phyloP scores from a whole-genome alignment of 768 basidiomycete species.

The Hygrocybe coccinea region DNA sequence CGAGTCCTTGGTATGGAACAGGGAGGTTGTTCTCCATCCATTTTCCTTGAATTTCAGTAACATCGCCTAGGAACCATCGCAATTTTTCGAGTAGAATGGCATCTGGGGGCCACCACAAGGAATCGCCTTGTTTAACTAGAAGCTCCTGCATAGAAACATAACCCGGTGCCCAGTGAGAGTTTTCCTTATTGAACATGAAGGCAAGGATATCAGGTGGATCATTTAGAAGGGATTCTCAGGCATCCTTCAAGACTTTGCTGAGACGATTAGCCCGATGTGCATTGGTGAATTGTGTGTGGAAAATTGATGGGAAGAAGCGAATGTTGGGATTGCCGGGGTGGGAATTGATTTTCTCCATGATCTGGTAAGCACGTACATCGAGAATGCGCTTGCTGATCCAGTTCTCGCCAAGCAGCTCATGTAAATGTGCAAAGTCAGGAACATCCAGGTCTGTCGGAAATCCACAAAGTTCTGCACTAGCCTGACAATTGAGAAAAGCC shows the following conservation, averaged over 20 bases:
- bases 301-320: slow-evolving; percentile 6
- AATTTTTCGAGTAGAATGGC: slow-evolving; percentile 8
- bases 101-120: slow-evolving; percentile 7
- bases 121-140: slow-evolving; percentile 15
- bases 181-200: background rate
- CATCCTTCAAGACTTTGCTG: background rate
- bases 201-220: slow-evolving; percentile 7
- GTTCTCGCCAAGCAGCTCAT: background rate
- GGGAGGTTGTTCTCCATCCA: background rate
- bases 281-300: slow-evolving; percentile 11
- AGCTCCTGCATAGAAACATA: slow-evolving; percentile 2
- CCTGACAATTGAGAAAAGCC: background rate
- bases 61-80: slow-evolving; percentile 13
- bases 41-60: background rate
- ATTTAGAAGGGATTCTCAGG: background rate
- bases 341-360: background rate
- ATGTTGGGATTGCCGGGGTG: background rate
- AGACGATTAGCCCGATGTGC: background rate
- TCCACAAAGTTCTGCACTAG: background rate
- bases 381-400: background rate
- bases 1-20: slow-evolving; percentile 12
- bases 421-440: background rate
- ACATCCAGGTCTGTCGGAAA: background rate
- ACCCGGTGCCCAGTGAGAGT: slow-evolving; percentile 7
- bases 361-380: background rate